Evolutionary conservation across 1,139 yeast species (phyloP).

Genomic region (Ogataea hybrid): DNA sequence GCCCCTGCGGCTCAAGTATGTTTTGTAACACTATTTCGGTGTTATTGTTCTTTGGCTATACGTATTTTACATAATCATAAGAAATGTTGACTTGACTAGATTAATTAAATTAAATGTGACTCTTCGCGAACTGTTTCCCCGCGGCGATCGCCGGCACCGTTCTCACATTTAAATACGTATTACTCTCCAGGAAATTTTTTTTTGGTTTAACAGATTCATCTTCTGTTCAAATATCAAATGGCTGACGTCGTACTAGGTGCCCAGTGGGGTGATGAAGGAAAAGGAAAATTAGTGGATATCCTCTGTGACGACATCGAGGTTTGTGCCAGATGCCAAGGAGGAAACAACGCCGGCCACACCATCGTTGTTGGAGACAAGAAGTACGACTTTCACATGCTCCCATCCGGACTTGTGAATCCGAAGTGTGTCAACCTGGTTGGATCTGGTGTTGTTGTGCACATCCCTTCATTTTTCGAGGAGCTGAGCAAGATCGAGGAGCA

Average conservation of each 20-base stretch:
- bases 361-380: too few relatives aligned
- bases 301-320: too few relatives aligned
- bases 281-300: conserved; percentile 93
- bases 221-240: conserved; percentile 37
- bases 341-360: too few relatives aligned
- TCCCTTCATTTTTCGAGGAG: too few relatives aligned
- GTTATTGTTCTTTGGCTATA: conserved; percentile 2
- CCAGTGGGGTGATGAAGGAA: conserved; percentile 99
- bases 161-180: background rate
- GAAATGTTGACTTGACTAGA: conserved; percentile 7
- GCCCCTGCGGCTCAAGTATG: background rate
- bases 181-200: conserved; percentile 3
- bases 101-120: conserved; percentile 7
- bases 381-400: too few relatives aligned
- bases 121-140: conserved; percentile 1
- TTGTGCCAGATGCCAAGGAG: too few relatives aligned
- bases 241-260: conserved; percentile 94
- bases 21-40: background rate
- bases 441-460: too few relatives aligned
- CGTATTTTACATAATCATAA: conserved; percentile 3
- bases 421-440: too few relatives aligned
- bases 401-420: too few relatives aligned
- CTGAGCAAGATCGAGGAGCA: too few relatives aligned
- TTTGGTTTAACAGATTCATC: conserved; percentile 17
- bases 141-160: background rate